Base-by-base conservation (phyloP, 2,329 filamentous ascomycete genomes). In the Parasarocladium wereldwijsianum region DNA sequence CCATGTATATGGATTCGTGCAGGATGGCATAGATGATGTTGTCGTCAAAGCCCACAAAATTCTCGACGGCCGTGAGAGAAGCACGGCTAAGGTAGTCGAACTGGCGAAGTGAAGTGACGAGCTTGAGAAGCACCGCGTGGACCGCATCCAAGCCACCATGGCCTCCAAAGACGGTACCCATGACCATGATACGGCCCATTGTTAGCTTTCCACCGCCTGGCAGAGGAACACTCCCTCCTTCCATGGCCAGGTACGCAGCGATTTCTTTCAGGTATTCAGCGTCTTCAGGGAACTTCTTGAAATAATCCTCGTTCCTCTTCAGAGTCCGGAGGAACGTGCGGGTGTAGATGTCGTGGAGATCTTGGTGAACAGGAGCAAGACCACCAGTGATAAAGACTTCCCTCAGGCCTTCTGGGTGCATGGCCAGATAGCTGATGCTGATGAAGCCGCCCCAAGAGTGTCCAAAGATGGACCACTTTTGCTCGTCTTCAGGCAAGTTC, bases 361-460 rank as follows among this genome's bases (percentile, higher is more conserved):
- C 62, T 35, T 70, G 69, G 31, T 78, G 73, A 8, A 93, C 58
- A 0, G 87, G 81, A 10, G 83, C 78, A 25, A 94, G 61, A 0
- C 87, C 87, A 21, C 87, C 87, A 8, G 80, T 82, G 19, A 86
- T 63, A 47, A 93, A 96, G 15, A 73, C 72, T 55, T 96, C 87
- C 17, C 74, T 71, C 15, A 96, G 54, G 1, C 80, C 79, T 33
- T 84, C 67, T 0, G 83, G 82, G 41, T 70, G 76, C 48, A 81
- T 74, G 3, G 80, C 90, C 11, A 96, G 66, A 50, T 94, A 96
- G 6, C 79, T 87, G 19, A 84, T 62, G 27, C 65, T 67, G 45
- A 85, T 82, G 52, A 93, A 94, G 1, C 87, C 87, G 22, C 87
- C 87, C 51, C 93, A 96, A 11, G 78, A 86, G 55, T 94, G 87